phyloP scores from a whole-genome alignment of 306 rosid genomes.

The Fragaria ananassa region DNA sequence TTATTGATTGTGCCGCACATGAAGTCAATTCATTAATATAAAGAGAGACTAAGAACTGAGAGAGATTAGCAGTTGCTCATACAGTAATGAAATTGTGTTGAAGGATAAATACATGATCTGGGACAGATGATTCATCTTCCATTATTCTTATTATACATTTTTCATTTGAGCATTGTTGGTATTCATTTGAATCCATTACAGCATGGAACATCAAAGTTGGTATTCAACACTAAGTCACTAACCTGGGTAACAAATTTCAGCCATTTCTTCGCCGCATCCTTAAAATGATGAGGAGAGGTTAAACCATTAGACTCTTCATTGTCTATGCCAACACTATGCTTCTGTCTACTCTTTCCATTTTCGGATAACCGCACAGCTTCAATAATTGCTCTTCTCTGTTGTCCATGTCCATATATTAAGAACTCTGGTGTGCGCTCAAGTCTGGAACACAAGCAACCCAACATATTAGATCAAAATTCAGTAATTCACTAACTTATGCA shows the following conservation, averaged over 20 bases:
- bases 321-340: constrained; percentile 31
- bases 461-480: constrained; percentile 2
- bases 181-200: neutral
- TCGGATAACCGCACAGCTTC: constrained; percentile 76
- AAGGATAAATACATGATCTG: neutral
- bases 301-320: constrained; percentile 44
- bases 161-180: neutral
- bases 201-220: neutral
- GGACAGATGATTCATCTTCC: neutral
- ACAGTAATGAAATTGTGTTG: constrained; percentile 7
- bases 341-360: constrained; percentile 39
- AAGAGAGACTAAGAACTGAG: neutral
- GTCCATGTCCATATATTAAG: constrained; percentile 87
- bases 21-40: neutral
- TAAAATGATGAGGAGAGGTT: constrained; percentile 50
- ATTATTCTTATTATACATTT: neutral
- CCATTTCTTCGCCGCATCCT: constrained; percentile 92
- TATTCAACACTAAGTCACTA: constrained; percentile 25
- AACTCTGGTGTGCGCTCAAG: constrained; percentile 83
- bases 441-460: constrained; percentile 39
- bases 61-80: constrained; percentile 15
- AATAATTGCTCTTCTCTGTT: constrained; percentile 81
- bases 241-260: constrained; percentile 85
- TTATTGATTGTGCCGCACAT: neutral
- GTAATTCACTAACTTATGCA: neutral